Conservation (phyloP, 176 grass and related monocot genomes). For the Carex pumila region DNA sequence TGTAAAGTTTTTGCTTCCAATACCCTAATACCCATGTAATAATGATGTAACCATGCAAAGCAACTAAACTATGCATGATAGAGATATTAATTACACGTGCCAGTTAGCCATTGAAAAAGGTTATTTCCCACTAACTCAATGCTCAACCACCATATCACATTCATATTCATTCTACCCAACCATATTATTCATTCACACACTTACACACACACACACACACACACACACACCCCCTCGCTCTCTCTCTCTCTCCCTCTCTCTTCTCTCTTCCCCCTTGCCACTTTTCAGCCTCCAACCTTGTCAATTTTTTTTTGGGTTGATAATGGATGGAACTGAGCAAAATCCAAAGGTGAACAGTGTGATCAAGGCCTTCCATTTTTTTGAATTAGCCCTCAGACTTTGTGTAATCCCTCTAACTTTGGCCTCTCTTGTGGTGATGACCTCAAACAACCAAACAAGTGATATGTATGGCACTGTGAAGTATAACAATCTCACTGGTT, state of each 20-base stretch:
- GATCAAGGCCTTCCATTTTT: slow-evolving; percentile 17
- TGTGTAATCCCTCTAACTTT: slow-evolving; percentile 54
- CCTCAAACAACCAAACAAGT: slow-evolving; percentile 54
- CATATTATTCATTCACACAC: background rate
- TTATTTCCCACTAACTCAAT: background rate
- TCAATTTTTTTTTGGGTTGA: background rate
- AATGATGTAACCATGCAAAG: background rate
- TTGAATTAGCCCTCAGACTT: slow-evolving; percentile 54
- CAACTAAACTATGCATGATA: background rate
- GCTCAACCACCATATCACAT: background rate
- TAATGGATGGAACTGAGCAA: slow-evolving; percentile 8
- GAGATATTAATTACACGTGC: background rate
- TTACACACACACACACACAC: background rate
- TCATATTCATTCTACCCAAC: background rate
- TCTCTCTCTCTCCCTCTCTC: background rate
- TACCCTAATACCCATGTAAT: background rate
- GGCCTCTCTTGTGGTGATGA: slow-evolving; percentile 59
- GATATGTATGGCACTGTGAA: slow-evolving; percentile 74
- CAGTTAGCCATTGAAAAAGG: background rate
- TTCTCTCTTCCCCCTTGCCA: background rate
- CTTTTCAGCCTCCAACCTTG: background rate
- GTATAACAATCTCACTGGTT: slow-evolving; percentile 61
- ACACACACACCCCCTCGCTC: background rate
- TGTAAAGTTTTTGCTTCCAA: background rate
- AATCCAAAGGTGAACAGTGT: background rate